These are phyloP conservation scores for Nakaseomyces sp. DNA, from an alignment of 1,139 yeast species.

Conservation along the genomic window DNA sequence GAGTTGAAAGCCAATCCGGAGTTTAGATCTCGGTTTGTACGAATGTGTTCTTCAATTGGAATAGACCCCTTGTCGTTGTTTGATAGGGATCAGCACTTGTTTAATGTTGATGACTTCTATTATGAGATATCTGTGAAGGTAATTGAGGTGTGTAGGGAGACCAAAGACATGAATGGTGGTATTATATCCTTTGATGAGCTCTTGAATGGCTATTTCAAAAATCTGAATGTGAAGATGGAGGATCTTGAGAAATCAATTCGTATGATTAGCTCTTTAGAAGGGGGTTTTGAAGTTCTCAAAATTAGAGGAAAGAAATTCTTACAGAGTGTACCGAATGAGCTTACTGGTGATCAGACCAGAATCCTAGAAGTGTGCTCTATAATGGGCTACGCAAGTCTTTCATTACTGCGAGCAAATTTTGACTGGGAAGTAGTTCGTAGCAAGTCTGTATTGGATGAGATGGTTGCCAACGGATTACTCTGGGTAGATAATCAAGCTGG, in stretches of 20 bases:
- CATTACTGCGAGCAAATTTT: conserved; percentile 59
- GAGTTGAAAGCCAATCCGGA: conserved; percentile 58
- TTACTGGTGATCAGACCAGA: conserved; percentile 55
- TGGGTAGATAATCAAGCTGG: conserved; percentile 62
- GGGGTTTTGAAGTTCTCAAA: conserved; percentile 39
- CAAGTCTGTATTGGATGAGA: conserved; percentile 57
- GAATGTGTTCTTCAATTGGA: conserved; percentile 69
- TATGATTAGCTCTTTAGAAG: conserved; percentile 36
- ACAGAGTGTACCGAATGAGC: conserved; percentile 43
- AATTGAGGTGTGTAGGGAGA: conserved; percentile 64
- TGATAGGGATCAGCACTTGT: conserved; percentile 31
- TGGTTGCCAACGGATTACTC: conserved; percentile 70
- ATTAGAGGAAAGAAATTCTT: conserved; percentile 37
- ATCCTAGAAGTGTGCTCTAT: conserved; percentile 69
- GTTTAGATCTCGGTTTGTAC: conserved; percentile 60
- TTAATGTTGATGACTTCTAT: conserved; percentile 45
- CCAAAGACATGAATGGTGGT: conserved; percentile 73
- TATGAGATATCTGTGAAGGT: conserved; percentile 62
- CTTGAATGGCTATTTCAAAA: conserved; percentile 31
- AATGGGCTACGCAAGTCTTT: conserved; percentile 57
- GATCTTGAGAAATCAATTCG: conserved; percentile 46
- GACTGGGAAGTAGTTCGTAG: conserved; percentile 63
- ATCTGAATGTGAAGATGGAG: conserved; percentile 34
- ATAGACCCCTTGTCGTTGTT: conserved; percentile 62
- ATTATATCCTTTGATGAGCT: conserved; percentile 59